Evolutionary conservation across 2,329 filamentous ascomycete genomes (phyloP).

Genomic region (Sporothrix inflata): DNA sequence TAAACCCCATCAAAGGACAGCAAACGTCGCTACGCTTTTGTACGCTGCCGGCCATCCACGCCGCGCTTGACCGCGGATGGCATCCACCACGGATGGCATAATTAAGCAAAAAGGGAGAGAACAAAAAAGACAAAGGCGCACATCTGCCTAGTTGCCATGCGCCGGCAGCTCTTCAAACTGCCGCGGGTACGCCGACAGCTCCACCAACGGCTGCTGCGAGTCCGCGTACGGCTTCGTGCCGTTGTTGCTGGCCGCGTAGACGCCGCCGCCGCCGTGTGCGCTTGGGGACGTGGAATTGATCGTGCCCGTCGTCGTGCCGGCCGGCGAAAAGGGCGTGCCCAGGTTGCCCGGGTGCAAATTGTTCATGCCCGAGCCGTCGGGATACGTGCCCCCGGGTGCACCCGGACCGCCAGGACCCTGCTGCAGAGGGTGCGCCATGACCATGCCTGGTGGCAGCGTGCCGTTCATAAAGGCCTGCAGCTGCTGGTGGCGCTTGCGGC

Average conservation of each 20-base stretch:
- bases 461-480: conserved; percentile 7
- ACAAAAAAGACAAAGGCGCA: neutral
- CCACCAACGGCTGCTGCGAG: conserved; percentile 13
- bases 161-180: conserved; percentile 26
- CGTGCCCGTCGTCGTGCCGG: neutral
- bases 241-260: neutral
- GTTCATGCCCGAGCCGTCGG: neutral
- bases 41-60: neutral
- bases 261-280: neutral
- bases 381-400: neutral
- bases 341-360: neutral
- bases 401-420: neutral
- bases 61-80: no score
- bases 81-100: neutral
- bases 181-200: conserved; percentile 25
- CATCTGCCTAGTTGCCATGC: neutral
- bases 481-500: conserved; percentile 26
- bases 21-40: neutral
- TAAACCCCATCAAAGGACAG: neutral
- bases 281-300: neutral
- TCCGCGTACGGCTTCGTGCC: neutral
- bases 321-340: neutral
- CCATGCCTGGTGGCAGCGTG: conserved; percentile 2
- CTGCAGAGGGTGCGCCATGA: neutral
- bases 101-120: neutral